A percentile compares a stretch with the other conserved stretches of the same genome.
These are phyloP conservation scores for Wickerhamomyces canadensis DNA, from an alignment of 805 yeast genomes.

Conservation along the genomic window DNA sequence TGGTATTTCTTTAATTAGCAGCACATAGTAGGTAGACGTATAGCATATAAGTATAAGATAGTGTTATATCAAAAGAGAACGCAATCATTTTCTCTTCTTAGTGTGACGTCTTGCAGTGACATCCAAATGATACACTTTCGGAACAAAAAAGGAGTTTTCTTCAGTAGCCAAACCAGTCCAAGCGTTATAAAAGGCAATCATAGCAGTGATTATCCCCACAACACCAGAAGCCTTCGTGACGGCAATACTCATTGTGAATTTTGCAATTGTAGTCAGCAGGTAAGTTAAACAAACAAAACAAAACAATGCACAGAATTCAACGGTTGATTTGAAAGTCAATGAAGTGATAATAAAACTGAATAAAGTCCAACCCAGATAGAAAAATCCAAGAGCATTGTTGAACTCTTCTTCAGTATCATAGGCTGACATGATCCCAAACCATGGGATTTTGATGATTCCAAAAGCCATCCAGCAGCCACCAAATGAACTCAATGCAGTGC, in stretches of 20 bases:
- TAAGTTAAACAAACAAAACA: conserved; percentile 42
- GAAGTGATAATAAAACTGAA: conserved; percentile 43
- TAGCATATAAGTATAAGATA: no score
- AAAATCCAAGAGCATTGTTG: conserved; percentile 45
- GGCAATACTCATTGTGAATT: conserved; percentile 33
- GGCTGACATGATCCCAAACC: conserved; percentile 46
- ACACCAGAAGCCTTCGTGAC: conserved; percentile 55
- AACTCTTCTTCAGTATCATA: conserved; percentile 34
- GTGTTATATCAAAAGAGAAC: no score
- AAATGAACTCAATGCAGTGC: conserved; percentile 30
- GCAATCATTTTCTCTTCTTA: conserved; percentile 1
- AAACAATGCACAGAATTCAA: conserved; percentile 43
- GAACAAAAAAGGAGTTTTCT: conserved; percentile 55
- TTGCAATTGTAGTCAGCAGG: conserved; percentile 38
- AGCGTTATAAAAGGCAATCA: conserved; percentile 67
- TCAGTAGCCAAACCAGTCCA: conserved; percentile 62
- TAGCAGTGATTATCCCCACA: conserved; percentile 54
- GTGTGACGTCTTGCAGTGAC: conserved; percentile 29
- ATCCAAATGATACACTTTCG: conserved; percentile 30
- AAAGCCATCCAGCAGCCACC: conserved; percentile 65
- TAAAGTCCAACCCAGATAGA: conserved; percentile 47
- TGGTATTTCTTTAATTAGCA: no score
- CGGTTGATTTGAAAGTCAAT: conserved; percentile 42
- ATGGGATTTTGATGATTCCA: conserved; percentile 49
- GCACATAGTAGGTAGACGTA: no score